Evolutionary conservation across 495 filamentous ascomycete species (phyloP).

Genomic region (Elasticomyces elasticus): DNA sequence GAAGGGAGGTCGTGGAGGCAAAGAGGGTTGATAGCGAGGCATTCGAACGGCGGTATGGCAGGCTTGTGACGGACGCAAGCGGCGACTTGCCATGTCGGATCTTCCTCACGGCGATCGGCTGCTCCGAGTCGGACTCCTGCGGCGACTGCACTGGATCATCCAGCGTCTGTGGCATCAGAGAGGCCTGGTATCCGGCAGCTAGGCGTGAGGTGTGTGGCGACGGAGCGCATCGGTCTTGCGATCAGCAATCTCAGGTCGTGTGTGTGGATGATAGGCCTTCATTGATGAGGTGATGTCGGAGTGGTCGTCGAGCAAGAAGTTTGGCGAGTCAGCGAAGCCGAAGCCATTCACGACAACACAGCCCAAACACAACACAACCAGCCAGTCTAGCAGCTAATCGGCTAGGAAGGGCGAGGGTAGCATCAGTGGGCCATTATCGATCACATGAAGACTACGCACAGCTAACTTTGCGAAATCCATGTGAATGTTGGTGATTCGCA

Average conservation of each 20-base stretch:
- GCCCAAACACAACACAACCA: too few species aligned
- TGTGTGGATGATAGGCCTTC: background rate
- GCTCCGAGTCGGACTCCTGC: slow-evolving; percentile 46
- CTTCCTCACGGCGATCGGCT: slow-evolving; percentile 45
- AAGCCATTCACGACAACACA: too few species aligned
- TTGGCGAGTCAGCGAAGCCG: too few species aligned
- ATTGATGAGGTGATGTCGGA: too few species aligned
- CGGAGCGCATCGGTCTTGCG: slow-evolving; percentile 1
- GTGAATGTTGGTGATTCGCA: background rate
- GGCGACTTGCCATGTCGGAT: slow-evolving; percentile 41
- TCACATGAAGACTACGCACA: background rate
- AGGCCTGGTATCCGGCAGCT: slow-evolving; percentile 8
- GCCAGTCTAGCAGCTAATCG: too few species aligned
- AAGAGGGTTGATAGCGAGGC: slow-evolving; percentile 35
- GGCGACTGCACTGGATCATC: slow-evolving; percentile 48
- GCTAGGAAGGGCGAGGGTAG: too few species aligned
- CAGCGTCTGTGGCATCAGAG: slow-evolving; percentile 15
- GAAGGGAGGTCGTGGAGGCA: slow-evolving; percentile 32
- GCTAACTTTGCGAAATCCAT: background rate
- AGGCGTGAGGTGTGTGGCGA: background rate
- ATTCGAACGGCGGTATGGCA: slow-evolving; percentile 35
- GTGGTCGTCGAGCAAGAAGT: too few species aligned
- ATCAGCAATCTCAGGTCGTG: too few species aligned
- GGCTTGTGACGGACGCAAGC: slow-evolving; percentile 30
- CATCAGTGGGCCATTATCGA: background rate